These are phyloP conservation scores for Aegilops sharonensis DNA, from an alignment of 176 grass and related monocot genomes.

Conservation along the genomic window DNA sequence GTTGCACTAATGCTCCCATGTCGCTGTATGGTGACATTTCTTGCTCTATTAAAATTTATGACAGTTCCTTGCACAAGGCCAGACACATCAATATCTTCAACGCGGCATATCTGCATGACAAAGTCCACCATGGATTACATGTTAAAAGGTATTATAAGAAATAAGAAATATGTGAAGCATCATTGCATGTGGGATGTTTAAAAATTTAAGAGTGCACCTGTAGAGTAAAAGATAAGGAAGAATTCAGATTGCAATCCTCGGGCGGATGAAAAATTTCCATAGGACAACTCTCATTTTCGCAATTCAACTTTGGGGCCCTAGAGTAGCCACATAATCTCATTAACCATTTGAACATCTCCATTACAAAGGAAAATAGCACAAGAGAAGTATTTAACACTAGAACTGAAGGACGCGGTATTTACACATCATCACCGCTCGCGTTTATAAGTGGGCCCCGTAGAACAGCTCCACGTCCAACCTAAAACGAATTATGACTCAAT, in stretches of 20 bases:
- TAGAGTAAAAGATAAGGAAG: constrained; percentile 93
- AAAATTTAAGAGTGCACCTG: constrained; percentile 50
- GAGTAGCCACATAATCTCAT: constrained; percentile 32
- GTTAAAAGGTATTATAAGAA: background rate
- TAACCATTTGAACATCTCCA: constrained; percentile 18
- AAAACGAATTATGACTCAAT: constrained; percentile 23
- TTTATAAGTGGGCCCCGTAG: constrained; percentile 82
- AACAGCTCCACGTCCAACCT: constrained; percentile 96
- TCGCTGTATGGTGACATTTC: constrained; percentile 67
- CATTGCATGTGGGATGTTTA: constrained; percentile 4
- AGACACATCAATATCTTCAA: constrained; percentile 95
- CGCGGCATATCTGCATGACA: constrained; percentile 82
- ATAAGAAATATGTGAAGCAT: constrained; percentile 17
- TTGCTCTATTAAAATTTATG: constrained; percentile 84
- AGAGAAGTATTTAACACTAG: constrained; percentile 24
- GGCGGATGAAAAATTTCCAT: constrained; percentile 88
- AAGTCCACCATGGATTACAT: constrained; percentile 15
- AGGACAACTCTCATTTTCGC: constrained; percentile 82
- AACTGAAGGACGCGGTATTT: constrained; percentile 35
- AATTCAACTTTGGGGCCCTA: constrained; percentile 91
- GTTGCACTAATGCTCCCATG: constrained; percentile 81
- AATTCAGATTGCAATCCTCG: constrained; percentile 96
- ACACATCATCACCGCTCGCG: constrained; percentile 65
- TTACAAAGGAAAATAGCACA: constrained; percentile 4
- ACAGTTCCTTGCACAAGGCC: constrained; percentile 96